Evolutionary conservation across 257 asterid species (phyloP).

Genomic region (Forsythia suspensa): DNA sequence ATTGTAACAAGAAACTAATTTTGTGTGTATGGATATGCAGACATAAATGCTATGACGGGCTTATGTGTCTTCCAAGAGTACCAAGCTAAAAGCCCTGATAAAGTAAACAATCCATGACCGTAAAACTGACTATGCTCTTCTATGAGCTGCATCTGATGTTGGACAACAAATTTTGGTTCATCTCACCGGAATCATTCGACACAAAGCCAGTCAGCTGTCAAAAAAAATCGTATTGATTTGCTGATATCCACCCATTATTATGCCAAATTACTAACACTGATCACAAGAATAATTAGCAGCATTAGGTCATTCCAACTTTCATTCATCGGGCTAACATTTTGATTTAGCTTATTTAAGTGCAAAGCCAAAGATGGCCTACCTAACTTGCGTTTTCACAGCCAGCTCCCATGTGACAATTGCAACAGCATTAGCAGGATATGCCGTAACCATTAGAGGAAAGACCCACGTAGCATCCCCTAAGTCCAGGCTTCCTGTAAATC

Average conservation of each 20-base stretch:
- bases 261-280: background rate
- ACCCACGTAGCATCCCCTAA: too few species aligned
- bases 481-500: too few species aligned
- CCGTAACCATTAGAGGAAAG: background rate
- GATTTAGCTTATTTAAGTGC: background rate
- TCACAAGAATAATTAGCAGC: constrained; percentile 24
- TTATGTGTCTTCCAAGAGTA: too few species aligned
- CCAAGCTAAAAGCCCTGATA: background rate
- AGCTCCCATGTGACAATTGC: constrained; percentile 76
- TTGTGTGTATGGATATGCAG: too few species aligned
- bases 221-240: constrained; percentile 16
- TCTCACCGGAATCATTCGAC: constrained; percentile 14
- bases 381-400: constrained; percentile 8
- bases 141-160: constrained; percentile 10
- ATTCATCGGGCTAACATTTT: background rate
- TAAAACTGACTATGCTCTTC: constrained; percentile 17
- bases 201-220: constrained; percentile 15
- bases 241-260: constrained; percentile 12
- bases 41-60: too few species aligned
- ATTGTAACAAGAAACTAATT: too few species aligned
- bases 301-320: constrained; percentile 3
- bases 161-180: constrained; percentile 4
- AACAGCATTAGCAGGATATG: constrained; percentile 76
- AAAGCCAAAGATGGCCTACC: background rate
- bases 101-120: background rate